Base-by-base conservation (phyloP, 2,329 filamentous ascomycete species). In the Dothidotthia symphoricarpi region DNA sequence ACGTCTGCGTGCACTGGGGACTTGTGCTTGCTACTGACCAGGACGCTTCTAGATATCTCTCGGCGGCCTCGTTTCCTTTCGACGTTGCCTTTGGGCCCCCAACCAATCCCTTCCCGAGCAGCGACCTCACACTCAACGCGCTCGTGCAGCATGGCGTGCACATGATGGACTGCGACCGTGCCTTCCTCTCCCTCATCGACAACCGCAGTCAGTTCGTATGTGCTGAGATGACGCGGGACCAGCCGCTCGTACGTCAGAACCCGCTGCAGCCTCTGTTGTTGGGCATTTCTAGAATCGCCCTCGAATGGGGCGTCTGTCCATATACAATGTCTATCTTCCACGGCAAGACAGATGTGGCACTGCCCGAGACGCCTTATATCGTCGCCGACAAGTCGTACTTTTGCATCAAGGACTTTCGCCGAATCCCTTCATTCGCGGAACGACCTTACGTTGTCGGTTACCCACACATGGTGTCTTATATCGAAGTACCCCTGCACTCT, bases 181-280 rank as follows among this genome's bases (percentile, higher is more conserved):
- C 44, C 6, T 43, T 47, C 36, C 37, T 47, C 31, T 47, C 44
- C 24, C 30, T 47, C 19, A 41, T 47, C n/a, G 44, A 47, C 22
- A 39, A 43, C 27, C 32, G 27, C 16, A 39, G 16, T 24, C 43
- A 46, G 16, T 46, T 39, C 29, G 37, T 46, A 33, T 46, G 43
- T 26, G 43, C 43, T 22, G 43, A 46, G 35, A 46, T 46, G 43
- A 43, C 43, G 14, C 36, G 29, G 16, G n/a, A 36, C 9, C 43
- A 43, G 16, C 28, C 43, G 12, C 39, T 46, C 16, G 27, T 11
- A 24, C 28, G 12, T 26, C 31, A 17, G 36, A 36, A 16, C 22
- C 39, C 35, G 14, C 24, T 24, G 24, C 26, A 37, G 4, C 39
- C 39, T 31, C 28, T 46, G 10, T 15, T 46, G 8, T 17, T 46